Base-by-base conservation (phyloP, 2,329 filamentous ascomycete genomes). In the Emydomyces testavorans region DNA sequence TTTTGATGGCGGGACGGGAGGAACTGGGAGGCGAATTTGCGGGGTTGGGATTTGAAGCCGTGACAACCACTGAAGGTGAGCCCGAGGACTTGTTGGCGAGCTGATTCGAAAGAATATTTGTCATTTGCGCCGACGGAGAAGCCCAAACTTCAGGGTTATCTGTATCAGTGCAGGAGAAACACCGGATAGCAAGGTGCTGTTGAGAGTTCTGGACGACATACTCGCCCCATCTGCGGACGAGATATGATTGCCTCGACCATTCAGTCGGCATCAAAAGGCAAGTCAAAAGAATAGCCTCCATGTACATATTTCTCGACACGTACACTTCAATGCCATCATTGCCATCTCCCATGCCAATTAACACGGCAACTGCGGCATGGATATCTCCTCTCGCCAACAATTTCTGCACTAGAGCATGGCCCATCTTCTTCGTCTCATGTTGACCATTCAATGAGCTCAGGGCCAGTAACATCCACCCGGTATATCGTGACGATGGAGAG, bases 251-350 rank as follows among this genome's bases (percentile, higher is more conserved):
- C 26, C 90, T 79, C 58, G 92, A 84, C 92, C 92, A 98, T 51
- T 95, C 89, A 0, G 75, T 71, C 0, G 90, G 88, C 58, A 83
- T 87, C 21, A 83, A 77, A 10, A 95, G 72, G 58, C 87, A 93
- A 0, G 88, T 85, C 54, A 98, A 74, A 11, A 98, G 77, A 26
- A 96, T 74, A 1, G 92, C 90, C 67, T 98, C 92, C 82, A 98
- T 85, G 62, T 83, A 94, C 58, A 82, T 82, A 63, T 83, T 87
- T 54, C 92, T 87, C 8, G 89, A 94, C 26, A 94, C 79, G 58
- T 98, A 98, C 24, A 95, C 83, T 65, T 98, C 92, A 51, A 98
- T 89, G 0, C 92, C 92, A 62, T 98, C 90, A 54, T 93, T 90
- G 57, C 85, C 75, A 60, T 96, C 90, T 1, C 89, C 89, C 65